Base-by-base conservation (phyloP, 306 rosid genomes). In the Cucumis cinereus region DNA sequence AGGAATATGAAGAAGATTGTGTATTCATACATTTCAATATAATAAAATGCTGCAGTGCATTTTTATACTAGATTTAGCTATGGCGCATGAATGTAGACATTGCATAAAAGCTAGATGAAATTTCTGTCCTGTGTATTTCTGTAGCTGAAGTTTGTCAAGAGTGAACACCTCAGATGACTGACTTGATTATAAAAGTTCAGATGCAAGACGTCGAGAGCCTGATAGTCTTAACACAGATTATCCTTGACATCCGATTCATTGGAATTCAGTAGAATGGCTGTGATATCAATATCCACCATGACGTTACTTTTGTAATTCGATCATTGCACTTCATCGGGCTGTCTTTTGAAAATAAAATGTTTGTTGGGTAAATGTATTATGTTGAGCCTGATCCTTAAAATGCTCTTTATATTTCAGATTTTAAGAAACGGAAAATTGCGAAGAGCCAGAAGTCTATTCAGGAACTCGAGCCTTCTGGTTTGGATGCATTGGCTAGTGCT, bases 401-500 rank as follows among this genome's bases (percentile, higher is more conserved):
- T 15, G 15, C 70, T 5, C n/a, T 17, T 4, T 59, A 8, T 5
- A 59, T 30, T 20, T 69, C 93, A 94, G 97, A 89, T 73, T 81
- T 76, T 75, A 89, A 89, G 87, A 91, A 89, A 86, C 86, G 89
- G 26, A 86, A 85, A 80, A 80, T 76, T 8, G 15, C 35, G 38
- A 90, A 86, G 79, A 80, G 73, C 77, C 77, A 61, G 47, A 89
- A 82, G 78, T 83, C 83, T 59, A 57, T 81, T 55, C 83, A 80
- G 77, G 91, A 89, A 56, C 79, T 71, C 0, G 90, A 90, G 82
- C 89, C 90, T 60, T 85, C 93, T 74, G 99, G 99, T 55, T 82
- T 92, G 75, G 96, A 92, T 79, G 98, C 99, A 64, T 90, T 95
- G 73, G 98, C 99, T 20, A 88, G 93, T 80, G 93, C 91, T 74